Evolutionary conservation across 116 monocot species (phyloP).

Genomic region (Phalaenopsis hybrid): DNA sequence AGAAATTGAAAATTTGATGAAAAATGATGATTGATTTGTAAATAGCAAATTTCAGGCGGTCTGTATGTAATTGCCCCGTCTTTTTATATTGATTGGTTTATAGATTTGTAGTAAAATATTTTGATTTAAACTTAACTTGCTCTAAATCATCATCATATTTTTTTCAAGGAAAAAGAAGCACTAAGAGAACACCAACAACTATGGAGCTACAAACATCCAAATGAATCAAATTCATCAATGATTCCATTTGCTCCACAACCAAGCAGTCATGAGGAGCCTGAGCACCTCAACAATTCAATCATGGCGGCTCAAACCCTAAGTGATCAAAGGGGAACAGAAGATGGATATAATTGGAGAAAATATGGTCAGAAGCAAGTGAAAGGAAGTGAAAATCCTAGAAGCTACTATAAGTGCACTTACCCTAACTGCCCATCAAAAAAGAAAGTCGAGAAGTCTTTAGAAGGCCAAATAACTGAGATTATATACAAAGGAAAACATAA

Average conservation of each 20-base stretch:
- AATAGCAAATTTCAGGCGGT: no score
- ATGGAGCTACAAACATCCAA: constrained; percentile 19
- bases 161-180: constrained; percentile 11
- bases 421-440: constrained; percentile 39
- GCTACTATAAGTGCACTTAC: constrained; percentile 55
- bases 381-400: constrained; percentile 39
- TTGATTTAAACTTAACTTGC: not conserved
- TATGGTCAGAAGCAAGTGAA: constrained; percentile 57
- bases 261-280: constrained; percentile 11
- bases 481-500: constrained; percentile 48
- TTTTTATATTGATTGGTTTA: no score
- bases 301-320: constrained; percentile 8
- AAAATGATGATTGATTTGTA: not conserved
- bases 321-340: constrained; percentile 26
- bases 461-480: constrained; percentile 38
- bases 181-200: constrained; percentile 10
- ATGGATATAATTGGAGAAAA: constrained; percentile 53
- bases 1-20: no score
- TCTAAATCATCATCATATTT: not conserved
- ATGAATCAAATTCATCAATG: not conserved
- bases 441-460: constrained; percentile 36
- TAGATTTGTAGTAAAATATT: no score
- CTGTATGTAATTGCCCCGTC: no score
- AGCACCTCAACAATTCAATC: constrained; percentile 8
- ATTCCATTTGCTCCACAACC: constrained; percentile 12